Evolutionary conservation across 495 filamentous ascomycete genomes (phyloP).

Genomic region (Hypoxylon trugodes): DNA sequence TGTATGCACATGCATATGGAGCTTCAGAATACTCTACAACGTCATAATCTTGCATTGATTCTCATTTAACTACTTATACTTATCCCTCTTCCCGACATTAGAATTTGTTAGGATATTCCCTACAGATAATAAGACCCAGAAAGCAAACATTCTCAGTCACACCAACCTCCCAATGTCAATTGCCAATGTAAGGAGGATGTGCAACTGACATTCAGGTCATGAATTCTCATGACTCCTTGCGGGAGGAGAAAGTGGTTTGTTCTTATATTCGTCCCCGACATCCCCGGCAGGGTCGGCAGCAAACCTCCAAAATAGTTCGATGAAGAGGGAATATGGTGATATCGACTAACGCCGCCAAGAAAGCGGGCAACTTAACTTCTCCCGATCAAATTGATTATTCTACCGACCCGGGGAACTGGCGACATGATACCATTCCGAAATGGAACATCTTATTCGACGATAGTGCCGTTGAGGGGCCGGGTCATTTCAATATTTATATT

Average conservation of each 20-base stretch:
- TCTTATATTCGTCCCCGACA: background rate
- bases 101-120: too few species aligned
- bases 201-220: background rate
- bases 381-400: conserved; percentile 22
- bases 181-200: background rate
- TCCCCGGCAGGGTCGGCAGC: conserved; percentile 10
- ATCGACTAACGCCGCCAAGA: conserved; percentile 1
- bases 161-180: background rate
- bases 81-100: too few species aligned
- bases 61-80: too few species aligned
- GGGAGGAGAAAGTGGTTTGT: background rate
- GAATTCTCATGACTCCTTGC: background rate
- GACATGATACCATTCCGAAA: conserved; percentile 2
- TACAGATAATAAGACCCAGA: too few species aligned
- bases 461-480: background rate
- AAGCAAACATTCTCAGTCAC: too few species aligned
- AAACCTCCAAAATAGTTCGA: background rate
- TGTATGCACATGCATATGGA: too few species aligned
- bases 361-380: conserved; percentile 10
- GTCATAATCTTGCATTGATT: too few species aligned
- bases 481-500: conserved; percentile 41
- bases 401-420: conserved; percentile 14
- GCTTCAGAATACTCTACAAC: too few species aligned
- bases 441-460: conserved; percentile 12
- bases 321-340: conserved; percentile 1